Conservation (phyloP, 2,329 filamentous ascomycete species). For the Fusarium papillatum region DNA sequence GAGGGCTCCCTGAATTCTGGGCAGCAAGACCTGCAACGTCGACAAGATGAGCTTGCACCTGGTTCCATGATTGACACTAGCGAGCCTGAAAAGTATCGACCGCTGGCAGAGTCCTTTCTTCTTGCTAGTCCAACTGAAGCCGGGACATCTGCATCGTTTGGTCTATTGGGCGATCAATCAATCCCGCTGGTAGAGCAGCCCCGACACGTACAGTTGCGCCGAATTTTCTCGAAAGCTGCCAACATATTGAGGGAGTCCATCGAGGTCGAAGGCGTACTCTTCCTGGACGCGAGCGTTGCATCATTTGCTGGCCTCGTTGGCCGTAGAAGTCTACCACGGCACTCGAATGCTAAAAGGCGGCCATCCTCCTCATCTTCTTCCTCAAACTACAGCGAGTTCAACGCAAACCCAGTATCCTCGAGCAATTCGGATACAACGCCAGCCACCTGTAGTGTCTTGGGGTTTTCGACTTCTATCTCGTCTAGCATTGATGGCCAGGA, state of each 20-base stretch:
- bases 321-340: background rate
- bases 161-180: background rate
- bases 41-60: background rate
- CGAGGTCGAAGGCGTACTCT: constrained; percentile 53
- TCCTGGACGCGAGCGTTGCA: constrained; percentile 50
- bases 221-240: constrained; percentile 56
- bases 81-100: background rate
- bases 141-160: background rate
- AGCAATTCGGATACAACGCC: constrained; percentile 39
- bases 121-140: background rate
- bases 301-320: constrained; percentile 21
- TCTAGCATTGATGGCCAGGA: constrained; percentile 50
- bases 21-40: constrained; percentile 22
- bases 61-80: background rate
- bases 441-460: constrained; percentile 50
- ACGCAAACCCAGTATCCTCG: constrained; percentile 24
- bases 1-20: constrained; percentile 24
- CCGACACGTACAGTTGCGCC: background rate
- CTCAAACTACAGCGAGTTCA: background rate
- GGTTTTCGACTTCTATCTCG: constrained; percentile 51
- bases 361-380: constrained; percentile 27
- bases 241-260: constrained; percentile 58
- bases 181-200: background rate
- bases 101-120: background rate
- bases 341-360: background rate